A percentile compares a stretch with the other conserved stretches of the same genome.
Conservation (phyloP, 2,329 filamentous ascomycete species). For the Trichoderma gracile region DNA sequence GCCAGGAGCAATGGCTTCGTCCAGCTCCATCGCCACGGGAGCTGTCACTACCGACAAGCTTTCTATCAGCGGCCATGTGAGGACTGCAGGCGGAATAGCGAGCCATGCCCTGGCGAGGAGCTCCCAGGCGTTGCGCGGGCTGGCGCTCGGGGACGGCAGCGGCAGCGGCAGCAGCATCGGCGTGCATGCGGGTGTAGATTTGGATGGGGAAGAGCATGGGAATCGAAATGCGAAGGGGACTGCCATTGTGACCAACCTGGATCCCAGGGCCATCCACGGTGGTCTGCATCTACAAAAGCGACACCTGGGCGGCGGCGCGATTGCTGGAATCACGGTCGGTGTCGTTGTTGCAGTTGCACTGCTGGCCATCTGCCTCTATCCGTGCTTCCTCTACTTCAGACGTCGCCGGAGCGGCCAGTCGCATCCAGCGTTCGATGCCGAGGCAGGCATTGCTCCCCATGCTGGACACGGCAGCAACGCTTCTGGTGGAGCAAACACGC, state of each 20-base stretch:
- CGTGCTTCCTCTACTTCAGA: slow-evolving; percentile 41
- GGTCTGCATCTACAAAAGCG: slow-evolving; percentile 29
- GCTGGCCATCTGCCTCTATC: slow-evolving; percentile 43
- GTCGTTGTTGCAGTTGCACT: slow-evolving; percentile 39
- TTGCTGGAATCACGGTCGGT: slow-evolving; percentile 44
- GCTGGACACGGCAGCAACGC: slow-evolving; percentile 24
- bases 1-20: slow-evolving; percentile 18
- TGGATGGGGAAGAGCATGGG: not conserved
- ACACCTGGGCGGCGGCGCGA: slow-evolving; percentile 38
- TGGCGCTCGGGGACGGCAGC: not conserved
- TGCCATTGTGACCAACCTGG: not conserved
- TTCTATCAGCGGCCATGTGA: not conserved
- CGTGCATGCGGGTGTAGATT: not conserved
- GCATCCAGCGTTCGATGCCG: slow-evolving; percentile 34
- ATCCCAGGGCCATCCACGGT: not conserved
- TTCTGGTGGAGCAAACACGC: slow-evolving; percentile 27
- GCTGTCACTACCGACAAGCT: slow-evolving; percentile 3
- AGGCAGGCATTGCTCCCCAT: slow-evolving; percentile 34
- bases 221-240: not conserved
- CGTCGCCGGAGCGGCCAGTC: slow-evolving; percentile 32
- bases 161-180: not conserved
- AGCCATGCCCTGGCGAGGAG: slow-evolving; percentile 27
- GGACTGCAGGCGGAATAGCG: slow-evolving; percentile 3
- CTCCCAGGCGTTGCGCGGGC: slow-evolving; percentile 24
- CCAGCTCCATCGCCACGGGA: slow-evolving; percentile 1